Evolutionary conservation across 2,329 filamentous ascomycete genomes (phyloP), one percentile per base, ranked within the genome.

Genomic region (Ascochyta viciae-villosae): DNA sequence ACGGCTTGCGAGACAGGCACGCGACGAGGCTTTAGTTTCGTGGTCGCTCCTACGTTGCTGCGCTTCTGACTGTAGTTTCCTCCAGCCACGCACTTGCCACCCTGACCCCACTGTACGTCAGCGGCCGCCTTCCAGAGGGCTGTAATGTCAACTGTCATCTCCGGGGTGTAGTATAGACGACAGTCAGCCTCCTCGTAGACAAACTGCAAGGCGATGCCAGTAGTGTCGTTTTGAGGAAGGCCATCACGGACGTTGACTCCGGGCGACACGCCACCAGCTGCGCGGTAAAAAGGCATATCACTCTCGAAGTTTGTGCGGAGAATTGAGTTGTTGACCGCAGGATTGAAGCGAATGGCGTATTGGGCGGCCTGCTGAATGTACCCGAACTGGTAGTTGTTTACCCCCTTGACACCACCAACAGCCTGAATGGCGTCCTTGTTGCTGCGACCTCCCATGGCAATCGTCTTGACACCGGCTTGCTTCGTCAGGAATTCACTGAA

Each of bases 401-500:
- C 68, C 9, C 83, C 83, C 68, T 85, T 84, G 60, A 82, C 77
- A 13, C 82, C 83, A 39, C 82, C 82, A 3, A 85, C 76, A 19
- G 81, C 82, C 68, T 85, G 83, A 53, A 85, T 85, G 1, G 75
- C 74, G 2, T 81, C 80, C 31, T 74, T 64, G 43, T 77, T 76
- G 31, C 69, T 72, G 40, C 76, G 75, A 22, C 84, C 84, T 24
- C 84, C 84, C 54, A 85, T 74, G 6, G 80, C 82, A 49, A 81
- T 78, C 4, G 79, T 82, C 71, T 81, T 81, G n/a, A 86, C 81
- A 31, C 81, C 80, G 22, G 76, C 83, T 56, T 84, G 78, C 24
- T 79, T 71, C 23, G 79, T 79, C 63, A 87, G 74, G 62, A 86
- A 78, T 60, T 87, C 82, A 10, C 79, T 78, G 58, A 85, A 85